Evolutionary conservation across 2,329 filamentous ascomycete species (phyloP).

Genomic region (Alternaria brassicae): DNA sequence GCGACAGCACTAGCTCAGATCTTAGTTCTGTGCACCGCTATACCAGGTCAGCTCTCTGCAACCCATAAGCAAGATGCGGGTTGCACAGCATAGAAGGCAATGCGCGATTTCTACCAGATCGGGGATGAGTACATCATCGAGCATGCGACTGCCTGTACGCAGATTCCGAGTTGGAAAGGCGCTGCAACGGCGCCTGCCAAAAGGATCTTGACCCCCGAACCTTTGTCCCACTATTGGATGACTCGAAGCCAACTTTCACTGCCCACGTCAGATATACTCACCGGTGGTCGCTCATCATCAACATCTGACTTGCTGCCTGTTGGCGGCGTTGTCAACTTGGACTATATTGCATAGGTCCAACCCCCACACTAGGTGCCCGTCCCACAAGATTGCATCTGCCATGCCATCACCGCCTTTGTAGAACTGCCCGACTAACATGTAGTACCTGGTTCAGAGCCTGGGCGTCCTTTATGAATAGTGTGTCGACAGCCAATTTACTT

Average conservation of each 20-base stretch:
- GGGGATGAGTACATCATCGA: conserved; percentile 17
- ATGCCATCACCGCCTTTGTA: conserved; percentile 2
- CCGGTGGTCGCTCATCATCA: conserved; percentile 7
- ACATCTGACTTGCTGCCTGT: conserved; percentile 11
- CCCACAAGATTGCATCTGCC: conserved; percentile 2
- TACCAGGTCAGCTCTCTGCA: conserved; percentile 17
- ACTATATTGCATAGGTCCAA: neutral
- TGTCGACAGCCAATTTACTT: neutral
- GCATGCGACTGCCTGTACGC: conserved; percentile 15
- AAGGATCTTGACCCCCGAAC: conserved; percentile 16
- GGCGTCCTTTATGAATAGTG: neutral
- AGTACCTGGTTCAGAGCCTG: neutral
- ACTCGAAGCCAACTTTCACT: conserved; percentile 11
- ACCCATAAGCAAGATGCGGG: conserved; percentile 17
- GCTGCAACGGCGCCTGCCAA: conserved; percentile 16
- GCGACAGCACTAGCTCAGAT: conserved; percentile 17
- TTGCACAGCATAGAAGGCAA: conserved; percentile 15
- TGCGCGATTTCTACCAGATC: conserved; percentile 6
- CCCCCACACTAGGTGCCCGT: conserved; percentile 12
- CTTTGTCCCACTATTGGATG: conserved; percentile 22
- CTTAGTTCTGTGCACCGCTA: conserved; percentile 17
- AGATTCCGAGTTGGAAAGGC: conserved; percentile 15
- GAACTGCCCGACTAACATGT: neutral
- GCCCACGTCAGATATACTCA: conserved; percentile 8
- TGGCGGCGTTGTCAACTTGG: neutral